Conservation (phyloP, 1,284 basidiomycete species). For the Ganoderma lucidum region DNA sequence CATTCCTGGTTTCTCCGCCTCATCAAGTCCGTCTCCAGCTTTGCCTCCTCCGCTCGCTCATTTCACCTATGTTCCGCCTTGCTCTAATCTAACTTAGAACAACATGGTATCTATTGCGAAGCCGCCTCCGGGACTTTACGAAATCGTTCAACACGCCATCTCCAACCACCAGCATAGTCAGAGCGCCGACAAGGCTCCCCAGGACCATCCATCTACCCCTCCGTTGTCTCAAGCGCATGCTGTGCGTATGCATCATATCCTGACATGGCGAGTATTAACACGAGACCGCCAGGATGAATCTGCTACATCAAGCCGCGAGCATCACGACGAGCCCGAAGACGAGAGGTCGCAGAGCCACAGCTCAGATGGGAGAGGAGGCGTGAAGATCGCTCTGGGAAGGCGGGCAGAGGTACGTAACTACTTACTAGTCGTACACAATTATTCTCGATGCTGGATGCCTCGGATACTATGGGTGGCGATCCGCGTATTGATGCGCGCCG, state of each 20-base stretch:
- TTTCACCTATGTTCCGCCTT: background rate
- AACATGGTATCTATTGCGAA: slow-evolving; percentile 38
- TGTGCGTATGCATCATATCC: slow-evolving; percentile 10
- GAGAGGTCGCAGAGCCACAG: slow-evolving; percentile 19
- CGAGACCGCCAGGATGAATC: slow-evolving; percentile 12
- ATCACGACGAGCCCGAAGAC: slow-evolving; percentile 7
- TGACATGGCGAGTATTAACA: background rate
- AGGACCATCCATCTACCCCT: slow-evolving; percentile 35
- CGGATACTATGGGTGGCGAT: too few species aligned
- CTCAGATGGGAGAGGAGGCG: slow-evolving; percentile 2
- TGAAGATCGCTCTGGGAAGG: slow-evolving; percentile 7
- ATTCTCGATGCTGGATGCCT: too few species aligned
- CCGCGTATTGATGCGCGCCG: too few species aligned
- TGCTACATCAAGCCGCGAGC: slow-evolving; percentile 5
- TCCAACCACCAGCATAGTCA: slow-evolving; percentile 20
- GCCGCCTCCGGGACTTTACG: slow-evolving; percentile 35
- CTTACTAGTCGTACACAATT: too few species aligned
- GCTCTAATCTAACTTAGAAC: slow-evolving; percentile 1
- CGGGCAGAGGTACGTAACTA: slow-evolving; percentile 15
- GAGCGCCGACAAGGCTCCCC: slow-evolving; percentile 8
- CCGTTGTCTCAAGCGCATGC: slow-evolving; percentile 28
- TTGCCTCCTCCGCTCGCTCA: background rate
- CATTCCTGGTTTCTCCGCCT: background rate
- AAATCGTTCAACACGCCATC: slow-evolving; percentile 36
- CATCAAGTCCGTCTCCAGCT: background rate